Evolutionary conservation across 192 early-diverging fungal species (phyloP).

Genomic region (Bifiguratus adelaidae): DNA sequence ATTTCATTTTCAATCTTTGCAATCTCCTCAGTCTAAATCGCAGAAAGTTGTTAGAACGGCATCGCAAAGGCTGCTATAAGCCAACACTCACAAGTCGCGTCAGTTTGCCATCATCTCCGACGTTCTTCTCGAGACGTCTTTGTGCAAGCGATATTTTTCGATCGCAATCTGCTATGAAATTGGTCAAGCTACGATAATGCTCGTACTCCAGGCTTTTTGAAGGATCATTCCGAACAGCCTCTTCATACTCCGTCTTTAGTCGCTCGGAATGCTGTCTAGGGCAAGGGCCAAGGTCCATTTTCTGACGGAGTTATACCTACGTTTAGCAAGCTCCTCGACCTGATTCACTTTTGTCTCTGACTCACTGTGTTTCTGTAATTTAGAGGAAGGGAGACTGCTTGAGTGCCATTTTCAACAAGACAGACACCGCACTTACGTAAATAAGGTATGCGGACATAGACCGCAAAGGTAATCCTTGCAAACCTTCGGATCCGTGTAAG

Average conservation of each 20-base stretch:
- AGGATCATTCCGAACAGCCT: conserved; percentile 17
- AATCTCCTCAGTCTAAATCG: conserved; percentile 11
- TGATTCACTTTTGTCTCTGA: no score
- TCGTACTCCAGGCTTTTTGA: conserved; percentile 3
- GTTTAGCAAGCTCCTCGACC: not conserved
- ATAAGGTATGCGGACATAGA: conserved; percentile 33
- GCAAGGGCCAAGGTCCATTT: conserved; percentile 41
- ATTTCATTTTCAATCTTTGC: conserved; percentile 10
- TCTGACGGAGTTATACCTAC: conserved; percentile 7
- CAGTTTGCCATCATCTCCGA: conserved; percentile 21
- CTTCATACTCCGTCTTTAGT: conserved; percentile 36
- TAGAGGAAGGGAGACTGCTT: not conserved
- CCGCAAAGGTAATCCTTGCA: conserved; percentile 37
- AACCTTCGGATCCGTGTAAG: conserved; percentile 23
- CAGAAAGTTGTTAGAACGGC: no score
- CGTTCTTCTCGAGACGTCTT: conserved; percentile 35
- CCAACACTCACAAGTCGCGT: not conserved
- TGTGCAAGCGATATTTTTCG: conserved; percentile 31
- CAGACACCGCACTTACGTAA: conserved; percentile 16
- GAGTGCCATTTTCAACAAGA: not conserved
- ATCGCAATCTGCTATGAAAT: conserved; percentile 37
- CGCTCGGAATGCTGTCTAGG: conserved; percentile 32
- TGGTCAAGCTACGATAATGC: conserved; percentile 24
- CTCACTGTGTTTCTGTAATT: no score
- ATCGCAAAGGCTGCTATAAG: no score